Percentiles rank a stretch among this genome's conserved stretches.
These are phyloP conservation scores for Spencermartinsiella ligniputridi DNA, from an alignment of 1,139 yeast genomes.

Conservation along the genomic window DNA sequence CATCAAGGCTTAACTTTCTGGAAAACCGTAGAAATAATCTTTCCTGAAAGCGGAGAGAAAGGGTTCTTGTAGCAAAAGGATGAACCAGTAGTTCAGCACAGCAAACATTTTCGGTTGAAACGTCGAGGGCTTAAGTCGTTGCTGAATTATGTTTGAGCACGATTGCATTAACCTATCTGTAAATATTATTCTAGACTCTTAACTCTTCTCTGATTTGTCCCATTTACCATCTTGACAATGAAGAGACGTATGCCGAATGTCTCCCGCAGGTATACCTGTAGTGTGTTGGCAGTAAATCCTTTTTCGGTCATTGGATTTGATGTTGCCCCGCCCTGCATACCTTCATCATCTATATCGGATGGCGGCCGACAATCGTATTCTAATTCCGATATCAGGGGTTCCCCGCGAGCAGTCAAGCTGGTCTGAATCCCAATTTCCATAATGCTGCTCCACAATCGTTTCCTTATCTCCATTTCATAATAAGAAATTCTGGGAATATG, in stretches of 20 bases:
- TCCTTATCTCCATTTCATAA: conserved; percentile 2
- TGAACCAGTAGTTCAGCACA: background rate
- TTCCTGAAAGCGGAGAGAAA: background rate
- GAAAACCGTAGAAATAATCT: background rate
- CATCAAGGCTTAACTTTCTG: background rate
- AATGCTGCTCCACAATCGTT: conserved; percentile 5
- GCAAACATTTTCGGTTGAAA: background rate
- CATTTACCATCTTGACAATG: background rate
- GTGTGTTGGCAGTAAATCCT: background rate
- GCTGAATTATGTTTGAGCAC: background rate
- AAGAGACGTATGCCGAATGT: background rate
- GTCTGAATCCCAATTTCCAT: conserved; percentile 1
- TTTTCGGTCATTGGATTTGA: background rate
- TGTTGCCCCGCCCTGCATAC: background rate
- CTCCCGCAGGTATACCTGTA: background rate
- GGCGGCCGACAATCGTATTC: conserved; percentile 1
- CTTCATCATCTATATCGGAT: background rate
- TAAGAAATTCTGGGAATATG: background rate
- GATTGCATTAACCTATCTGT: background rate
- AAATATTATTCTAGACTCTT: background rate
- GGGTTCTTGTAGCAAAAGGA: background rate
- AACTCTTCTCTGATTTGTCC: background rate
- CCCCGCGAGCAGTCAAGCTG: conserved; percentile 3
- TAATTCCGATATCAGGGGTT: conserved; percentile 1
- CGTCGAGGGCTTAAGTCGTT: background rate